Percentiles rank a stretch among this genome's conserved stretches.
phyloP scores from a whole-genome alignment of 768 basidiomycete species.

The Pisolithus sp. region DNA sequence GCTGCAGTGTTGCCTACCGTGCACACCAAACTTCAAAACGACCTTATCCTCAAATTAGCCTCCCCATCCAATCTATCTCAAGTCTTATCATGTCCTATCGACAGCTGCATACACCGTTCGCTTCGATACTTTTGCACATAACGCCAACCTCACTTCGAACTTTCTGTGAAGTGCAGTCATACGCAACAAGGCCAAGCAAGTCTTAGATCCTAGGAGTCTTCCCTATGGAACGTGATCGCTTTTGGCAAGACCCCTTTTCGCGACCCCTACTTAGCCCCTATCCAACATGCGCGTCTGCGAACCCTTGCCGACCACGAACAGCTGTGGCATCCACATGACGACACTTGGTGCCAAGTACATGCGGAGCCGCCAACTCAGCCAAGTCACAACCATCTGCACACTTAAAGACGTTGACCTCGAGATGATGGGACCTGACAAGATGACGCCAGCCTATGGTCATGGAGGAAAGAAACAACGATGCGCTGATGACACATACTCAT shows the following conservation, averaged over 20 bases:
- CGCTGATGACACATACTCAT: background rate
- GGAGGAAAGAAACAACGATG: slow-evolving; percentile 2
- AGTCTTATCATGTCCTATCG: background rate
- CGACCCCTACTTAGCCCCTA: background rate
- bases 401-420: slow-evolving; percentile 1
- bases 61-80: background rate
- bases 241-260: background rate
- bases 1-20: no score
- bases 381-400: background rate
- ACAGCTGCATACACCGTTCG: background rate
- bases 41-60: no score
- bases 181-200: slow-evolving; percentile 7
- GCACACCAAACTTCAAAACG: no score
- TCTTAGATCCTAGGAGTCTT: slow-evolving; percentile 5
- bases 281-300: background rate
- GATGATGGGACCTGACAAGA: background rate
- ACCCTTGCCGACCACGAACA: background rate
- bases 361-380: background rate
- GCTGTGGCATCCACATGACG: slow-evolving; percentile 5
- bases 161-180: background rate
- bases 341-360: slow-evolving; percentile 3
- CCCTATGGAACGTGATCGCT: slow-evolving; percentile 9
- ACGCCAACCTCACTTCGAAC: no score
- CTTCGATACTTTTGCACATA: background rate
- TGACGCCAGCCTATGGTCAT: background rate